Conservation (phyloP, 2,329 filamentous ascomycete genomes). For the Diaporthe helianthi region DNA sequence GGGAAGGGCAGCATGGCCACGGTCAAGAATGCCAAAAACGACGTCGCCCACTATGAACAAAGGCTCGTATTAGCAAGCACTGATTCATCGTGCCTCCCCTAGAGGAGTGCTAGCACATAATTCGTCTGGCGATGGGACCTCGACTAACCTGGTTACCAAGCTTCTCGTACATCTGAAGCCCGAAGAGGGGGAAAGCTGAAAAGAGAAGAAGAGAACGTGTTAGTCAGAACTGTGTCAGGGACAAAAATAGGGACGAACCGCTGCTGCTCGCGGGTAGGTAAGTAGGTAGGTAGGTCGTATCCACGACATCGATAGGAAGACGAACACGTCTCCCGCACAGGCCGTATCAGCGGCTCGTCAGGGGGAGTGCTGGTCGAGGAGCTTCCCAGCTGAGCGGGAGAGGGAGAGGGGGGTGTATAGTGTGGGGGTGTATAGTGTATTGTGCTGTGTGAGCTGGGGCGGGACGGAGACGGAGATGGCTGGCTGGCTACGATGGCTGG, state of each 20-base stretch:
- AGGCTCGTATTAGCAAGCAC: slow-evolving; percentile 29
- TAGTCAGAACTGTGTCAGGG: slow-evolving; percentile 27
- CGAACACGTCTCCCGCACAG: not conserved
- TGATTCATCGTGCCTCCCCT: slow-evolving; percentile 14
- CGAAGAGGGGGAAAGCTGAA: slow-evolving; percentile 80
- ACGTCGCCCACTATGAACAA: slow-evolving; percentile 64
- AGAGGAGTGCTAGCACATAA: not conserved
- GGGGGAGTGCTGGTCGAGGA: not conserved
- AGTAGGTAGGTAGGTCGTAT: not conserved
- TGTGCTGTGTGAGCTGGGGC: slow-evolving; percentile 21
- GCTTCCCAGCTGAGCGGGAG: slow-evolving; percentile 38
- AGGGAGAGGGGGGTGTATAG: slow-evolving; percentile 3
- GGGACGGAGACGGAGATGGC: not conserved
- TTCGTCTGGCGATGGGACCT: not conserved
- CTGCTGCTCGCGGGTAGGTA: not conserved
- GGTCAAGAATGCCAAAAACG: slow-evolving; percentile 66
- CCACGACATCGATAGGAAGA: not conserved
- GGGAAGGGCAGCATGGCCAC: slow-evolving; percentile 70
- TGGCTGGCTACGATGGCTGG: not conserved
- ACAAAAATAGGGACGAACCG: not conserved
- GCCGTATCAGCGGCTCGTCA: slow-evolving; percentile 18
- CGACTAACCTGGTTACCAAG: slow-evolving; percentile 64
- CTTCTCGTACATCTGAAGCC: slow-evolving; percentile 73
- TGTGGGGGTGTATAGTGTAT: too few species aligned
- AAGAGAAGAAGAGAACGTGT: not conserved